Conservation (phyloP, 2,329 filamentous ascomycete species). For the Drechslera avenae region DNA sequence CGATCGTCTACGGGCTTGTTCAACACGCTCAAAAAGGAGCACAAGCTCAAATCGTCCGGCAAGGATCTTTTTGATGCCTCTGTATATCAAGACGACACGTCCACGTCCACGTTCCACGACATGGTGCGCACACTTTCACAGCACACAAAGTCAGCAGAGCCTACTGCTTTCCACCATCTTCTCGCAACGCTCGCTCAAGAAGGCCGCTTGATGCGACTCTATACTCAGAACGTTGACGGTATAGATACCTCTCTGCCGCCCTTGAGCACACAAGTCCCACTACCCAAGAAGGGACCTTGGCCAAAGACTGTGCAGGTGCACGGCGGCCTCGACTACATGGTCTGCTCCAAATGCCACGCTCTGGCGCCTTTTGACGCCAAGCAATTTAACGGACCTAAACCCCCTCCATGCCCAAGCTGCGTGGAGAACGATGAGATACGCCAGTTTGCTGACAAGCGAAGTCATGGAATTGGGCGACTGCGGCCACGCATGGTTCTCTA, state of each 20-base stretch:
- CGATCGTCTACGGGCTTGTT: slow-evolving; percentile 91
- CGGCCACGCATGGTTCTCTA: slow-evolving; percentile 95
- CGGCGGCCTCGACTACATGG: slow-evolving; percentile 92
- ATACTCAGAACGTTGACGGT: slow-evolving; percentile 96
- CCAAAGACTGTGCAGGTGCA: slow-evolving; percentile 92
- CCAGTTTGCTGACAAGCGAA: slow-evolving; percentile 81
- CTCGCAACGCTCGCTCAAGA: slow-evolving; percentile 88
- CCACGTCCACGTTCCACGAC: slow-evolving; percentile 89
- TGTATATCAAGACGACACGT: slow-evolving; percentile 89
- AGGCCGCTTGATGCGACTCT: slow-evolving; percentile 84
- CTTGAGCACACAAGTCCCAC: slow-evolving; percentile 77
- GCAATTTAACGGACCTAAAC: slow-evolving; percentile 81
- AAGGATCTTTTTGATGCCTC: slow-evolving; percentile 97
- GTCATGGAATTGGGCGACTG: slow-evolving; percentile 88
- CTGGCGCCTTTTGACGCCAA: slow-evolving; percentile 76
- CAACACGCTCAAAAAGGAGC: slow-evolving; percentile 79
- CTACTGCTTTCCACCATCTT: slow-evolving; percentile 91
- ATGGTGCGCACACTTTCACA: slow-evolving; percentile 91
- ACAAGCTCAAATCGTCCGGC: slow-evolving; percentile 90
- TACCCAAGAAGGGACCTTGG: slow-evolving; percentile 87
- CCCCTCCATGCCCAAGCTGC: slow-evolving; percentile 80
- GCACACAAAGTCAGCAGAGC: slow-evolving; percentile 75
- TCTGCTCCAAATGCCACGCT: slow-evolving; percentile 88
- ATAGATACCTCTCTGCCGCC: slow-evolving; percentile 85
- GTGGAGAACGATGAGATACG: slow-evolving; percentile 76